A percentile compares a stretch with the other conserved stretches of the same genome.
These are phyloP conservation scores for Cucurbita argyrosperma DNA, from an alignment of 306 rosid species.

Conservation along the genomic window DNA sequence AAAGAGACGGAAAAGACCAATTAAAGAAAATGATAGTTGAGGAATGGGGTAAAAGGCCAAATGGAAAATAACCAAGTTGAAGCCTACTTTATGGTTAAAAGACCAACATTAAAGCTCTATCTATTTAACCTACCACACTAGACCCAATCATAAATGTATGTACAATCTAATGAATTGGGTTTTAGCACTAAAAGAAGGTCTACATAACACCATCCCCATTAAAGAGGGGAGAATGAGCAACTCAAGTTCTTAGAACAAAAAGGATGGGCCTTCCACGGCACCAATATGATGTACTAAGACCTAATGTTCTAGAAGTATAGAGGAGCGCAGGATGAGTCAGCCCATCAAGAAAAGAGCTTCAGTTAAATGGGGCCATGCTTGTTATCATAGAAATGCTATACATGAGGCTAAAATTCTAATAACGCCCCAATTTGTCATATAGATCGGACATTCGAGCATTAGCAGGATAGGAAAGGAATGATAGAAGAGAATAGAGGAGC, in stretches of 20 bases:
- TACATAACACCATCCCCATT: neutral
- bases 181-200: neutral
- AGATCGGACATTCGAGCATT: neutral
- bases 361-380: neutral
- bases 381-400: neutral
- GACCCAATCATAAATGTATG: neutral
- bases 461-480: neutral
- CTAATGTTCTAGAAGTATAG: neutral
- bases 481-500: neutral
- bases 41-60: neutral
- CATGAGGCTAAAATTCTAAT: neutral
- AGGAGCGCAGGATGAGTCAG: neutral
- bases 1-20: neutral
- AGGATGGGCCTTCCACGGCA: neutral
- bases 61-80: neutral
- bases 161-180: neutral
- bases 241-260: neutral
- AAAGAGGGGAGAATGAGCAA: neutral
- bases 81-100: conserved; percentile 1
- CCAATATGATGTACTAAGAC: neutral
- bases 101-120: neutral
- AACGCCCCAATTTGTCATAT: neutral
- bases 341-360: neutral
- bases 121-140: neutral
- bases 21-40: neutral